Conservation (phyloP, 371 early-diverging fungal genomes). For the Funneliformis caledonium region DNA sequence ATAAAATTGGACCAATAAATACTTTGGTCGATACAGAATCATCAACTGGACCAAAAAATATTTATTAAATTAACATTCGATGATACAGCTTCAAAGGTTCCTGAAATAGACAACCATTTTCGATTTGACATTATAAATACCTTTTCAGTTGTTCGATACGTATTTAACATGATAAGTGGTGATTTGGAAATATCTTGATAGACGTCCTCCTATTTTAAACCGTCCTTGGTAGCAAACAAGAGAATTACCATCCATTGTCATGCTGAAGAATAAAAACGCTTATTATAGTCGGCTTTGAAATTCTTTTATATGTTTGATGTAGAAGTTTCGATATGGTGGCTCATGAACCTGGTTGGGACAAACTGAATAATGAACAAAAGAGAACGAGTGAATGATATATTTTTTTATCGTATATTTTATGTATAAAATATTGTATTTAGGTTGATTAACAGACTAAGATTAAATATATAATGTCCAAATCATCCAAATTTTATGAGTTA, state of each 20-base stretch:
- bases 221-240: background rate
- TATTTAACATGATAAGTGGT: background rate
- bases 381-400: background rate
- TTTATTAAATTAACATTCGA: conserved; percentile 6
- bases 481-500: too few relatives aligned
- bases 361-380: background rate
- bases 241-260: background rate
- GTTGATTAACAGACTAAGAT: too few relatives aligned
- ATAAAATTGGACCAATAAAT: background rate
- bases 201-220: background rate
- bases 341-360: conserved; percentile 11
- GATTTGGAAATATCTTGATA: conserved; percentile 30
- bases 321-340: conserved; percentile 15
- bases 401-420: too few relatives aligned
- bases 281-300: conserved; percentile 10
- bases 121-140: conserved; percentile 9
- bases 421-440: too few relatives aligned
- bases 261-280: background rate
- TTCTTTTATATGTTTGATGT: background rate
- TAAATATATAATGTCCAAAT: too few relatives aligned
- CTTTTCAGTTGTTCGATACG: background rate
- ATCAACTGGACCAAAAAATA: background rate
- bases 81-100: background rate
- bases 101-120: background rate
- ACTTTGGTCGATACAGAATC: background rate